Base-by-base conservation (phyloP, 495 filamentous ascomycete species). In the Talaromyces adpressus region DNA sequence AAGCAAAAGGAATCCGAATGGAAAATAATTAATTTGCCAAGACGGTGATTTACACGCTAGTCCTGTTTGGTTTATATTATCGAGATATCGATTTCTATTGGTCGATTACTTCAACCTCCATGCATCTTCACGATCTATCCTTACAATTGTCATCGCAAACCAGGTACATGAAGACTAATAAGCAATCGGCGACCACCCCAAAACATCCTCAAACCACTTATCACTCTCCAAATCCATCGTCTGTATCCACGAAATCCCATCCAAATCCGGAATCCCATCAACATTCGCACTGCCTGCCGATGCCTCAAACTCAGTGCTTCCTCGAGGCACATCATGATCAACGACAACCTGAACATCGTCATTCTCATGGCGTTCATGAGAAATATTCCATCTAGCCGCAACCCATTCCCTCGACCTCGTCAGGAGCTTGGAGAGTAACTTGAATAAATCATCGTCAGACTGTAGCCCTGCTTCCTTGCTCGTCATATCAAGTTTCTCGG, bases 221-320 rank as follows among this genome's bases (percentile, higher is more conserved):
- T 73, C 72, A 68, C 63, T 62, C 11, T 66, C 69, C 66, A 73
- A 62, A 63, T 73, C 71, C 71, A 73, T 71, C 18, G 66, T 67
- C 49, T 73, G 71, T 62, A 73, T 66, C 67, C 67, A 73, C 9
- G 25, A 54, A 53, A 73, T 72, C 51, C 70, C 66, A 65, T 73
- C 70, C 25, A 71, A 61, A 64, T 73, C 64, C 22, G 64, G 68
- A 6, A 70, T 64, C 58, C 59, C 16, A 34, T 64, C 23, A 32
- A 53, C 51, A 5, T 22, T 47, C 45, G 4, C 45, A 49, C 51
- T 3, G 20, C 29, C 6, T 53, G 39, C 58, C 36, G 34, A 54
- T 36, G 25, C 59, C 6, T 56, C 52, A 56, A 29, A 25, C 52
- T 22, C 45, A 9, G 6, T 4, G 9, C n/a, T 49, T 49, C 4